Evolutionary conservation across 495 filamentous ascomycete genomes (phyloP).

Genomic region (Talaromyces ruber): DNA sequence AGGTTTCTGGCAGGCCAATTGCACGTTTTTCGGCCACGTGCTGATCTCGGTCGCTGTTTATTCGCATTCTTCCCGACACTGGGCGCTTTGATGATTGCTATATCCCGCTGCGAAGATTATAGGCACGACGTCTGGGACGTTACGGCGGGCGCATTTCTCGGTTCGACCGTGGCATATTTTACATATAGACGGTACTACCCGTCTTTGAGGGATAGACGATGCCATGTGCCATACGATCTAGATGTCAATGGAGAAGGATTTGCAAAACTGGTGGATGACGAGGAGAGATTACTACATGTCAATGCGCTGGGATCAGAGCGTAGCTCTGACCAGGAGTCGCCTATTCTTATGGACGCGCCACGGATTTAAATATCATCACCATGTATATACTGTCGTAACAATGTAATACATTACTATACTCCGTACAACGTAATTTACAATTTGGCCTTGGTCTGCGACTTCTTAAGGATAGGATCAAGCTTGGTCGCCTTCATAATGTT

Average conservation of each 20-base stretch:
- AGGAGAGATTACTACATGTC: constrained; percentile 22
- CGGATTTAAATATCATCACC: neutral
- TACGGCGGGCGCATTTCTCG: constrained; percentile 63
- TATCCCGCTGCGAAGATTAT: constrained; percentile 90
- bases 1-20: constrained; percentile 72
- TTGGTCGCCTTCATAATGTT: constrained; percentile 99
- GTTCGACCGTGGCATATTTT: constrained; percentile 66
- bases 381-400: neutral
- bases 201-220: constrained; percentile 32
- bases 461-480: constrained; percentile 89
- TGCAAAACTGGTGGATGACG: constrained; percentile 38
- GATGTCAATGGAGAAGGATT: constrained; percentile 26
- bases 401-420: neutral
- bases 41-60: constrained; percentile 60
- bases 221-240: constrained; percentile 48
- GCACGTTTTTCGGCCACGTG: constrained; percentile 65
- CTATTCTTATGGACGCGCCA: neutral
- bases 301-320: neutral
- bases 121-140: constrained; percentile 94
- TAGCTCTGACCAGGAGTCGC: neutral
- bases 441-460: constrained; percentile 79
- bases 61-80: constrained; percentile 55
- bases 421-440: constrained; percentile 45
- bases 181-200: constrained; percentile 72
- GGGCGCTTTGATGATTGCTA: constrained; percentile 78